phyloP scores from a whole-genome alignment of 176 grass and related monocot species.

The Bothriochloa decipiens region DNA sequence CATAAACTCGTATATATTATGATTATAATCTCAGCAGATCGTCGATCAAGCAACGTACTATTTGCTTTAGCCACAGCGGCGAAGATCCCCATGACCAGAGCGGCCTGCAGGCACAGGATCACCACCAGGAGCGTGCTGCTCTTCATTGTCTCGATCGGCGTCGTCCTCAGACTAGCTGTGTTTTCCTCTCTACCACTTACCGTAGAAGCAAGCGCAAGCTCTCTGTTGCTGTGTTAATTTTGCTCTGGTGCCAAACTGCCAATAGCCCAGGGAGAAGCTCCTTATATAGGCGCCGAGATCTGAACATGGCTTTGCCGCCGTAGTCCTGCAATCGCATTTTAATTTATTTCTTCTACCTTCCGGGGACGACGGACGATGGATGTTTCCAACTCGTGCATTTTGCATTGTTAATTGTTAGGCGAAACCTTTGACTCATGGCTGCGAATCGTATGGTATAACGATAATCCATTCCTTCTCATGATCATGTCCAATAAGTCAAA shows the following conservation, averaged over 20 bases:
- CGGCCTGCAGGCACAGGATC: constrained; percentile 30
- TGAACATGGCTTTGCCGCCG: not conserved
- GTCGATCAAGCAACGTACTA: not conserved
- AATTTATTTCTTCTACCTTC: not conserved
- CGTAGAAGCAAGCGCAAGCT: too few species aligned
- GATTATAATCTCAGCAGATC: too few species aligned
- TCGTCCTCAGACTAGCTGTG: not conserved
- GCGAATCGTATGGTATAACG: not conserved
- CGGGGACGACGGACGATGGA: not conserved
- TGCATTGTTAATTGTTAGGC: not conserved
- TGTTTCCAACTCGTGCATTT: not conserved
- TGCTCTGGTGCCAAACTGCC: not conserved
- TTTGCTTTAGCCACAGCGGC: constrained; percentile 36
- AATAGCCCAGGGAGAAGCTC: not conserved
- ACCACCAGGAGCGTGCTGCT: constrained; percentile 26
- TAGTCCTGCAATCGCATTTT: not conserved
- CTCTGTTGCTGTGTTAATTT: too few species aligned
- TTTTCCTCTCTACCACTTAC: too few species aligned
- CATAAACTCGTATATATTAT: too few species aligned
- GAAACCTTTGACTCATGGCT: constrained; percentile 26
- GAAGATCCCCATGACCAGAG: constrained; percentile 38
- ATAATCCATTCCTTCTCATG: not conserved
- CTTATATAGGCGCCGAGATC: constrained; percentile 35
- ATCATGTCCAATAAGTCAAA: not conserved
- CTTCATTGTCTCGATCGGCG: constrained; percentile 28